phyloP scores from a whole-genome alignment of 768 basidiomycete genomes.

The Suillus lakei region DNA sequence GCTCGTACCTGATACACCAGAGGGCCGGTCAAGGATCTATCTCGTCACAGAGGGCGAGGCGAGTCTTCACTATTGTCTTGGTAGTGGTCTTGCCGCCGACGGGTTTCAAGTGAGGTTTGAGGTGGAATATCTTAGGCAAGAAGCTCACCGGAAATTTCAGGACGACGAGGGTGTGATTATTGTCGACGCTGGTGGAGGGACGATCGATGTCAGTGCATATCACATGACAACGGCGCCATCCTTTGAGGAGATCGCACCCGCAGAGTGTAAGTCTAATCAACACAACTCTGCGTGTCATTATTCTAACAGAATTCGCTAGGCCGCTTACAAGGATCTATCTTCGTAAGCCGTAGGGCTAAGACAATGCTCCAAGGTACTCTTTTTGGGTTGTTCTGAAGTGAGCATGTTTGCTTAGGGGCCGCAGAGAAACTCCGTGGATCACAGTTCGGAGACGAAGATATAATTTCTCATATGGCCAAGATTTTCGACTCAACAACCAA shows the following conservation, averaged over 20 bases:
- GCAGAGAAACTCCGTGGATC: conserved; percentile 47
- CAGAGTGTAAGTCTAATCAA: conserved; percentile 41
- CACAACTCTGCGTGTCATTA: background rate
- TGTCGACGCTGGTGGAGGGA: conserved; percentile 69
- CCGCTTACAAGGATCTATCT: conserved; percentile 54
- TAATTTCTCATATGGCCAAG: conserved; percentile 45
- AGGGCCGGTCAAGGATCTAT: conserved; percentile 42
- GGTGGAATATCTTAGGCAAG: background rate
- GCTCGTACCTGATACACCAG: conserved; percentile 40
- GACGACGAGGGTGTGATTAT: conserved; percentile 52
- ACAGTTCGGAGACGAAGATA: conserved; percentile 41
- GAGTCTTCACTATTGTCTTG: conserved; percentile 52
- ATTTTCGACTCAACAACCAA: conserved; percentile 56
- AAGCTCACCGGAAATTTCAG: conserved; percentile 28
- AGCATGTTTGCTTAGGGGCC: conserved; percentile 3
- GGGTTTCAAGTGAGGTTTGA: conserved; percentile 28
- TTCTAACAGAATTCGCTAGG: conserved; percentile 37
- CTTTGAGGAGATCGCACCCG: conserved; percentile 54
- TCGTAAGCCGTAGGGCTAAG: conserved; percentile 50
- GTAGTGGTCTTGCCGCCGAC: conserved; percentile 36
- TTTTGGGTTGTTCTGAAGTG: background rate
- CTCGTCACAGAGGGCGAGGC: conserved; percentile 61
- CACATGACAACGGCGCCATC: conserved; percentile 38
- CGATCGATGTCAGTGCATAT: conserved; percentile 63
- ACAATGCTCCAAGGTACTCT: conserved; percentile 43